phyloP scores from a whole-genome alignment of 768 basidiomycete genomes.

The Rickenella mellea region DNA sequence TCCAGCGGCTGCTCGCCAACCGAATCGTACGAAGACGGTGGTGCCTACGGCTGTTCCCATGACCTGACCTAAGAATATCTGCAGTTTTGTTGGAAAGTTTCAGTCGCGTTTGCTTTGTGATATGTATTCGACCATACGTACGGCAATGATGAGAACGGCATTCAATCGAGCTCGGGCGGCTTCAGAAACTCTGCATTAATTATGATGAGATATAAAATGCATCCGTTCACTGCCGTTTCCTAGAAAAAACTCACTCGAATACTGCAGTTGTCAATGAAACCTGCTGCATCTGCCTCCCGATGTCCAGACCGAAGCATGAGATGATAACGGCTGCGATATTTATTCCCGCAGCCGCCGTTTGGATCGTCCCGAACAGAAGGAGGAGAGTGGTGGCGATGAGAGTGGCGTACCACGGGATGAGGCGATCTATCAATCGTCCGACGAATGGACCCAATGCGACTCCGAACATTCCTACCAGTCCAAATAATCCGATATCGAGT shows the following conservation, averaged over 20 bases:
- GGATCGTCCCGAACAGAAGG: slow-evolving; percentile 48
- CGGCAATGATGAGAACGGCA: slow-evolving; percentile 64
- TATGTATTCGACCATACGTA: slow-evolving; percentile 19
- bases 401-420: slow-evolving; percentile 73
- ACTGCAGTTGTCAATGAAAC: slow-evolving; percentile 55
- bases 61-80: slow-evolving; percentile 72
- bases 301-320: slow-evolving; percentile 61
- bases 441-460: slow-evolving; percentile 61
- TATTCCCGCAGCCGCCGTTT: slow-evolving; percentile 60
- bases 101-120: not conserved
- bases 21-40: slow-evolving; percentile 54
- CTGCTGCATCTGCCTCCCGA: slow-evolving; percentile 66
- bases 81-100: not conserved
- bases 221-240: slow-evolving; percentile 4
- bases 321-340: slow-evolving; percentile 64
- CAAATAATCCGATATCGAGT: slow-evolving; percentile 38
- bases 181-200: slow-evolving; percentile 20
- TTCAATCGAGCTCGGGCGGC: slow-evolving; percentile 64
- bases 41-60: slow-evolving; percentile 74
- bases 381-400: slow-evolving; percentile 42
- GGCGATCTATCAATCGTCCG: slow-evolving; percentile 57
- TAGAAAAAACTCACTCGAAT: slow-evolving; percentile 31
- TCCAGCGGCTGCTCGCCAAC: slow-evolving; percentile 60
- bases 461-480: slow-evolving; percentile 45
- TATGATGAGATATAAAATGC: slow-evolving; percentile 4